Conservation (phyloP, 257 asterid species). For the Forsythia viridissima region DNA sequence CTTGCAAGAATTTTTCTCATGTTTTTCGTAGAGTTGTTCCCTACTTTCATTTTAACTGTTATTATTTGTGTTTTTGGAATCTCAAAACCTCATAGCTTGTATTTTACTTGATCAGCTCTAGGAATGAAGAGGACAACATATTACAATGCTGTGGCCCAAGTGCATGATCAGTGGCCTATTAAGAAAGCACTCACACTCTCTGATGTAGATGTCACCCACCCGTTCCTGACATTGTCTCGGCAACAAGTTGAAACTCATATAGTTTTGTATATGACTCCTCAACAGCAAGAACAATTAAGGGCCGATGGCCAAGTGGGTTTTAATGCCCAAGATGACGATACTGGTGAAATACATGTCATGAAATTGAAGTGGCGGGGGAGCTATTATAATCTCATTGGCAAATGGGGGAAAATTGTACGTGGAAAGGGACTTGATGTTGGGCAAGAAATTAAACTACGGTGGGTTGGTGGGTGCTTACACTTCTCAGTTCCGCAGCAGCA, state of each 20-base stretch:
- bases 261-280: slow-evolving; percentile 41
- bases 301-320: slow-evolving; percentile 43
- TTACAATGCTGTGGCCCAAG: slow-evolving; percentile 30
- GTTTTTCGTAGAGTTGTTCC: neutral
- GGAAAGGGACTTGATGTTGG: slow-evolving; percentile 52
- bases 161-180: slow-evolving; percentile 49
- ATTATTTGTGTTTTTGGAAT: neutral
- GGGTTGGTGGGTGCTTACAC: slow-evolving; percentile 52
- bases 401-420: slow-evolving; percentile 56
- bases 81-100: neutral
- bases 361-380: slow-evolving; percentile 61
- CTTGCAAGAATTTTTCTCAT: neutral
- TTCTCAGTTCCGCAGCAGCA: slow-evolving; percentile 52
- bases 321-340: slow-evolving; percentile 54
- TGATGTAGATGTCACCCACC: slow-evolving; percentile 57
- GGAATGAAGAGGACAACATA: slow-evolving; percentile 42
- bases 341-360: slow-evolving; percentile 46
- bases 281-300: slow-evolving; percentile 45
- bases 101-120: neutral
- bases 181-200: slow-evolving; percentile 49
- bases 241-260: slow-evolving; percentile 55
- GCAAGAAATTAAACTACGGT: slow-evolving; percentile 47
- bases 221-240: slow-evolving; percentile 51
- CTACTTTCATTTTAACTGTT: neutral
- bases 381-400: slow-evolving; percentile 53